Conservation (phyloP, 2,329 filamentous ascomycete genomes). For the Fusarium papillatum region DNA sequence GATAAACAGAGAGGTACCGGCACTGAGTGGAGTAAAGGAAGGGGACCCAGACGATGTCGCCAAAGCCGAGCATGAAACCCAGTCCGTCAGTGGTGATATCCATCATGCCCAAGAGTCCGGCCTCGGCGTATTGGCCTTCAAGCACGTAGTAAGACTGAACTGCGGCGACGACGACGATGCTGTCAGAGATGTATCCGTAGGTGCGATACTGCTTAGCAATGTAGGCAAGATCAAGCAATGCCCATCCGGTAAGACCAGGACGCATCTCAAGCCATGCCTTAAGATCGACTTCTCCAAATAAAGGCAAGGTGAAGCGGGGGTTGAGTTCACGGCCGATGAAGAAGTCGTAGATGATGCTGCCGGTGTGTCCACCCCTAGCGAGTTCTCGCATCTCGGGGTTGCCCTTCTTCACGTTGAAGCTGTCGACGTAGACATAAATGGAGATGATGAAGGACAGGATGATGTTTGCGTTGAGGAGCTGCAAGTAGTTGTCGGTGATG, state of each 20-base stretch:
- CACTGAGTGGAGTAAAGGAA: conserved; percentile 88
- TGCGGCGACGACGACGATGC: conserved; percentile 80
- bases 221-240: conserved; percentile 85
- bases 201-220: conserved; percentile 88
- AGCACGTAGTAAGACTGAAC: conserved; percentile 87
- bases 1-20: conserved; percentile 86
- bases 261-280: conserved; percentile 90
- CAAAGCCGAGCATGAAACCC: conserved; percentile 92
- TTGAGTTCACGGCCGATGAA: conserved; percentile 97
- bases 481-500: conserved; percentile 88
- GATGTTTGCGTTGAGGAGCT: conserved; percentile 85
- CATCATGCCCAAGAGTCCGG: conserved; percentile 89
- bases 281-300: conserved; percentile 88
- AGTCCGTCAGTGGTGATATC: conserved; percentile 93
- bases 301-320: conserved; percentile 81
- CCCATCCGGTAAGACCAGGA: conserved; percentile 88
- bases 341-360: conserved; percentile 92
- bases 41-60: conserved; percentile 91
- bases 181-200: conserved; percentile 85
- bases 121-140: conserved; percentile 87
- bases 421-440: conserved; percentile 81
- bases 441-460: conserved; percentile 79
- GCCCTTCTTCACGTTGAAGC: conserved; percentile 81
- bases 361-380: conserved; percentile 82
- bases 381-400: conserved; percentile 81